A percentile compares a stretch with the other conserved stretches of the same genome.
phyloP scores from a whole-genome alignment of 495 filamentous ascomycete genomes.

The Xylaria cubensis region DNA sequence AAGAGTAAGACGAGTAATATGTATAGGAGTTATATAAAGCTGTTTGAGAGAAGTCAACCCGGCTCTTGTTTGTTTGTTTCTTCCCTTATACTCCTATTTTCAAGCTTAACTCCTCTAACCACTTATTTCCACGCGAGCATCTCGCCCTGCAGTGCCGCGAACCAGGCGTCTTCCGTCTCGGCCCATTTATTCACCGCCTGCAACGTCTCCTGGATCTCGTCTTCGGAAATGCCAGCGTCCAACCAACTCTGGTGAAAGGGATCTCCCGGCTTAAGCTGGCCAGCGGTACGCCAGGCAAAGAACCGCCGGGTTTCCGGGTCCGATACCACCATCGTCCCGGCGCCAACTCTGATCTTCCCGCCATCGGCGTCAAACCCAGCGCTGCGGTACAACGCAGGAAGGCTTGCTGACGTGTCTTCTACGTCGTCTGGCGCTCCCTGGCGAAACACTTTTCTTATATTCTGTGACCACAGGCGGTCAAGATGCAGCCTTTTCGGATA shows the following conservation, averaged over 20 bases:
- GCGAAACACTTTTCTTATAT: slow-evolving; percentile 30
- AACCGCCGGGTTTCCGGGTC: slow-evolving; percentile 40
- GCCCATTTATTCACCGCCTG: slow-evolving; percentile 41
- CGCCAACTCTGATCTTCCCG: slow-evolving; percentile 42
- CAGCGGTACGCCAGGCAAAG: slow-evolving; percentile 38
- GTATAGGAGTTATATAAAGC: neutral
- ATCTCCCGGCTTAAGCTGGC: slow-evolving; percentile 44
- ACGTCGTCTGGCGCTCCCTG: slow-evolving; percentile 29
- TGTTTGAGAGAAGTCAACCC: neutral
- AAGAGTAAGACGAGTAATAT: too few species aligned
- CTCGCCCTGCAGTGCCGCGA: slow-evolving; percentile 45
- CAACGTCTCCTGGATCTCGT: slow-evolving; percentile 45
- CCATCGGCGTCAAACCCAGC: slow-evolving; percentile 46
- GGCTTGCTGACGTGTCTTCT: slow-evolving; percentile 36
- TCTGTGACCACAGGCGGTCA: slow-evolving; percentile 42
- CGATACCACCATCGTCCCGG: slow-evolving; percentile 38
- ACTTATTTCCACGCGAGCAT: slow-evolving; percentile 50
- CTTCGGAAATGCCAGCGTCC: slow-evolving; percentile 44
- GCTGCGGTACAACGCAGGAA: slow-evolving; percentile 41
- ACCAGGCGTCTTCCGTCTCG: slow-evolving; percentile 50
- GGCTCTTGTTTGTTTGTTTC: neutral
- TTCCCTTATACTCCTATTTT: neutral
- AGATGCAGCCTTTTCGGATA: slow-evolving; percentile 38
- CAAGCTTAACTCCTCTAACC: slow-evolving; percentile 32
- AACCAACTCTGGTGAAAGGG: slow-evolving; percentile 47